Evolutionary conservation across 192 early-diverging fungal genomes (phyloP).

Genomic region (Coemansia erecta): DNA sequence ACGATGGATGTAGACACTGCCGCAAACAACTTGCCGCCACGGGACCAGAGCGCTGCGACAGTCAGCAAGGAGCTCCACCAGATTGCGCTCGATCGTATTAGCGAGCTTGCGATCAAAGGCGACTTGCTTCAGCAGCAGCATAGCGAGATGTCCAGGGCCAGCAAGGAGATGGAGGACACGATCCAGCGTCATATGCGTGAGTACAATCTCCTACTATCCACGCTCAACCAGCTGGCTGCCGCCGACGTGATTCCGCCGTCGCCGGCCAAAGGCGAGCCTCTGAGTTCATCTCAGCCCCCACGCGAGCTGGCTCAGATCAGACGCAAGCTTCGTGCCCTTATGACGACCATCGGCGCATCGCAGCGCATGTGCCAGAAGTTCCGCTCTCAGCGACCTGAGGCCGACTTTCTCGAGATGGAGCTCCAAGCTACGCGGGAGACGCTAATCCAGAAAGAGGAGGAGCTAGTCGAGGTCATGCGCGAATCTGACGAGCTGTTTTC

Average conservation of each 20-base stretch:
- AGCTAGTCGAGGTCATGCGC: slow-evolving; percentile 28
- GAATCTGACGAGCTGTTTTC: slow-evolving; percentile 30
- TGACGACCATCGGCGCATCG: slow-evolving; percentile 35
- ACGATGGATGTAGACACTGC: slow-evolving; percentile 28
- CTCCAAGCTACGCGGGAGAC: slow-evolving; percentile 37
- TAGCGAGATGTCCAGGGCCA: slow-evolving; percentile 14
- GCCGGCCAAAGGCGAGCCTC: slow-evolving; percentile 16
- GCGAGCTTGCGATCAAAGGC: slow-evolving; percentile 11
- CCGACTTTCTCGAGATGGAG: slow-evolving; percentile 52
- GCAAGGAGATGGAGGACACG: slow-evolving; percentile 25
- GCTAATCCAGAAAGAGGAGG: slow-evolving; percentile 35
- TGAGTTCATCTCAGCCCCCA: slow-evolving; percentile 7
- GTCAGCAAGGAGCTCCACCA: neutral
- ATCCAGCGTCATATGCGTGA: slow-evolving; percentile 41
- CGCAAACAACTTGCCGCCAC: neutral
- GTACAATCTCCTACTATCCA: slow-evolving; percentile 24
- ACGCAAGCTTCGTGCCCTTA: slow-evolving; percentile 41
- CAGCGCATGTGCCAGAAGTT: slow-evolving; percentile 41
- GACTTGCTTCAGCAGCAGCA: slow-evolving; percentile 16
- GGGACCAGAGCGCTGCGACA: neutral
- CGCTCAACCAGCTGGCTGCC: slow-evolving; percentile 35
- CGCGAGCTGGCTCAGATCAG: slow-evolving; percentile 45
- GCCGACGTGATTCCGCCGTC: slow-evolving; percentile 35
- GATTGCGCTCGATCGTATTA: neutral
- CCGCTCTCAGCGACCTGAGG: slow-evolving; percentile 49